Conservation (phyloP, 306 rosid genomes). For the Ziziphus jujuba region DNA sequence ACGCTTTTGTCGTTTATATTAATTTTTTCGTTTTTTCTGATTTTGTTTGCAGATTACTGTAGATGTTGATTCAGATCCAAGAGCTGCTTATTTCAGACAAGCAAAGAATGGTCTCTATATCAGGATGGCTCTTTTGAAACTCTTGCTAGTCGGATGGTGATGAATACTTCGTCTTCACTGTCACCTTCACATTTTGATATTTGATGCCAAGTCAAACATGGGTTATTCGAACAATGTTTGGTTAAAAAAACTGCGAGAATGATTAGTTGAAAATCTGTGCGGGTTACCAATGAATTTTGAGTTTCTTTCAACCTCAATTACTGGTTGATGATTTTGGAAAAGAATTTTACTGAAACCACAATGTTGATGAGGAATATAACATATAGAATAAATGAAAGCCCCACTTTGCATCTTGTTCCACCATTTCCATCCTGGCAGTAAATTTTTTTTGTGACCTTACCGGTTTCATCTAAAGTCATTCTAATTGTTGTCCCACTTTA, state of each 20-base stretch:
- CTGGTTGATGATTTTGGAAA: too few relatives aligned
- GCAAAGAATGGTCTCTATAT: conserved; percentile 86
- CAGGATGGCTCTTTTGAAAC: conserved; percentile 83
- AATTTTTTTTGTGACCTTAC: too few relatives aligned
- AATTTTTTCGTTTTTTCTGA: background rate
- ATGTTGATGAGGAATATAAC: too few relatives aligned
- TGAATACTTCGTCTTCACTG: background rate
- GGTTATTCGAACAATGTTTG: background rate
- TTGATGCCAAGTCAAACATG: background rate
- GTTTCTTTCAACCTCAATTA: background rate
- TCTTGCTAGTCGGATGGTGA: conserved; percentile 78
- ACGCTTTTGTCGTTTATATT: too few relatives aligned
- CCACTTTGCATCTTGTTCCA: too few relatives aligned
- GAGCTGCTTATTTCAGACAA: conserved; percentile 85
- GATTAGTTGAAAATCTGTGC: background rate
- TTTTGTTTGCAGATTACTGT: conserved; percentile 59
- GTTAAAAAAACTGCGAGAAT: background rate
- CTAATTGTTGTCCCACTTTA: too few relatives aligned
- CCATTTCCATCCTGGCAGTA: too few relatives aligned
- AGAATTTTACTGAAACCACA: background rate
- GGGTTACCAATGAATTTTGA: background rate
- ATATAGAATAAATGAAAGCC: too few relatives aligned
- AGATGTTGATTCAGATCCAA: conserved; percentile 71
- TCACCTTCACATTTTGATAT: background rate
- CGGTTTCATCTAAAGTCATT: too few relatives aligned